Evolutionary conservation across 2,329 filamentous ascomycete genomes (phyloP).

Genomic region (Pseudogymnoascus sp.): DNA sequence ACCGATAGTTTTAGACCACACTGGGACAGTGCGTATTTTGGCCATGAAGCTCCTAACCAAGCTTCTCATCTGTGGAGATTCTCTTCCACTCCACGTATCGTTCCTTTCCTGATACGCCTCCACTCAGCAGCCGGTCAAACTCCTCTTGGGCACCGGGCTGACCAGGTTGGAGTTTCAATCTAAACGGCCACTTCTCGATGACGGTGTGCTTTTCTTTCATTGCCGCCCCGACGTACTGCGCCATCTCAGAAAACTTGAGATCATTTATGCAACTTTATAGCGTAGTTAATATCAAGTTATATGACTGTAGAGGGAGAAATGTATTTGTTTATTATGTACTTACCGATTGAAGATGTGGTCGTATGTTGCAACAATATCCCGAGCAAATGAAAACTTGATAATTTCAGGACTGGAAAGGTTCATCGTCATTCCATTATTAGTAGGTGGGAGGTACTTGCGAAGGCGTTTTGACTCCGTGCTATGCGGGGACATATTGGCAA

Average conservation of each 20-base stretch:
- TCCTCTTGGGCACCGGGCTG: constrained; percentile 24
- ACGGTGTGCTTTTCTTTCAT: constrained; percentile 15
- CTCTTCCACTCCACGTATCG: constrained; percentile 30
- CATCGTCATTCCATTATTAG: neutral
- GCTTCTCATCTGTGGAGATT: neutral
- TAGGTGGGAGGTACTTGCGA: neutral
- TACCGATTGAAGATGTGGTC: neutral
- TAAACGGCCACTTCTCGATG: constrained; percentile 28
- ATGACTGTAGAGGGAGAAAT: neutral
- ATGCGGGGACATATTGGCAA: neutral
- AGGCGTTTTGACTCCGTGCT: neutral
- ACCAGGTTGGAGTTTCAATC: constrained; percentile 19
- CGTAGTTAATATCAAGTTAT: neutral
- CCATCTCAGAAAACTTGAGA: neutral
- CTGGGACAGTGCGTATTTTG: neutral
- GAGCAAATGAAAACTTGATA: neutral
- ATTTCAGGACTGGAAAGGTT: neutral
- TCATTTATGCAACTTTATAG: neutral
- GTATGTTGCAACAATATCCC: neutral
- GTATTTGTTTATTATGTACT: neutral
- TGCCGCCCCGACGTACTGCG: neutral
- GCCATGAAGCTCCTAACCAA: neutral
- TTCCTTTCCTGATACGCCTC: constrained; percentile 16
- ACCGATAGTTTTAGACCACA: neutral
- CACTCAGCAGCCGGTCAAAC: constrained; percentile 23